Conservation (phyloP, 164 flowering plant species). For the Stephania cephalantha region DNA sequence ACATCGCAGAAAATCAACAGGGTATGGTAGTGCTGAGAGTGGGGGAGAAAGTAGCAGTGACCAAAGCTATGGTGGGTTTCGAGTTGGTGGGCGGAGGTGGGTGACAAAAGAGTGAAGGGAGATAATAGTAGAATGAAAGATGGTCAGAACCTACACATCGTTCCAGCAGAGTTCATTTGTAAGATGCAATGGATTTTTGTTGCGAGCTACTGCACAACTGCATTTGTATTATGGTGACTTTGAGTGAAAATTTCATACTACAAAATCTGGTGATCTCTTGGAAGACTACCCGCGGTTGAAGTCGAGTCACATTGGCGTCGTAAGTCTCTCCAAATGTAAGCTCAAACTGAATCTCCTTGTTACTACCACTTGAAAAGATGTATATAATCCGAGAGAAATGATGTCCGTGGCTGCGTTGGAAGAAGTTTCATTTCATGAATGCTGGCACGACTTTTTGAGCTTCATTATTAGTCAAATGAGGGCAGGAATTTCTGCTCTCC, state of each 20-base stretch:
- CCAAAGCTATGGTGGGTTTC: slow-evolving; percentile 50
- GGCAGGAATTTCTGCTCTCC: neutral
- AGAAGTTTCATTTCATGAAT: neutral
- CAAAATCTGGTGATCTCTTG: neutral
- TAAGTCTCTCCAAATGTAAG: neutral
- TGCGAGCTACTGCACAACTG: neutral
- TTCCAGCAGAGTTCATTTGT: slow-evolving; percentile 4
- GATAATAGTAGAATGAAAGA: neutral
- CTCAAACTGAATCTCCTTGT: neutral
- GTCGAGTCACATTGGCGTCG: neutral
- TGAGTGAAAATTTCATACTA: neutral
- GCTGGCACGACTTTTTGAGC: too few relatives aligned
- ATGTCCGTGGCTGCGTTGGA: neutral
- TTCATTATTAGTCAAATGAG: neutral
- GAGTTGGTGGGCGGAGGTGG: slow-evolving; percentile 77
- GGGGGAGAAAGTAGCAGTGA: slow-evolving; percentile 94
- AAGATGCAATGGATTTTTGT: neutral
- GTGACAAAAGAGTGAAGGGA: slow-evolving; percentile 55
- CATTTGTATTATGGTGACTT: neutral
- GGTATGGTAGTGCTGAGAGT: slow-evolving; percentile 70
- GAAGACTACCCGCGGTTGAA: neutral
- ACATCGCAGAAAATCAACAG: slow-evolving; percentile 65
- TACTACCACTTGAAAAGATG: neutral
- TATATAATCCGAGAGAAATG: neutral
- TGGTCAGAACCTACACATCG: neutral